phyloP scores from a whole-genome alignment of 1,284 basidiomycete genomes.

The Pulchroboletus neoregius region DNA sequence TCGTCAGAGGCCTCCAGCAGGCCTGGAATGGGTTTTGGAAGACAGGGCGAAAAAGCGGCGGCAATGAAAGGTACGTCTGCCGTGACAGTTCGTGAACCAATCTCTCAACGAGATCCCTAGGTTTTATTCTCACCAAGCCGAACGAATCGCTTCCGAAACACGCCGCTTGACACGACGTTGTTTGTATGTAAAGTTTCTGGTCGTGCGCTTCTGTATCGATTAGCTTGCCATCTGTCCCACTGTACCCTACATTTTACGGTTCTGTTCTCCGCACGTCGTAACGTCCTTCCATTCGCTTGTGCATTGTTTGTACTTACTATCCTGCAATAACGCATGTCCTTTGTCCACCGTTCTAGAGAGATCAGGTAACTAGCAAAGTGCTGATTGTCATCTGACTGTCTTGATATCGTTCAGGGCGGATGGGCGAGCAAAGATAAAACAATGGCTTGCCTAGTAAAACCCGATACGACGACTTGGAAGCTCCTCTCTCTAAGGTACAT shows the following conservation, averaged over 20 bases:
- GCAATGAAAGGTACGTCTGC: constrained; percentile 45
- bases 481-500: constrained; percentile 22
- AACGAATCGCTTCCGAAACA: constrained; percentile 50
- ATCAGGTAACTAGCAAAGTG: too few relatives aligned
- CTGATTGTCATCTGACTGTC: too few relatives aligned
- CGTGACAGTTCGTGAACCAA: not conserved
- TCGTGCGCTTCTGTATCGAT: constrained; percentile 5
- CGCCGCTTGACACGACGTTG: constrained; percentile 5
- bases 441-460: not conserved
- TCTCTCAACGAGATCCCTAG: constrained; percentile 21
- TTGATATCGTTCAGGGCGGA: too few relatives aligned
- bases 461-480: too few relatives aligned
- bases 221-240: not conserved
- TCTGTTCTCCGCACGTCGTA: constrained; percentile 8
- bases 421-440: too few relatives aligned
- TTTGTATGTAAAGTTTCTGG: not conserved
- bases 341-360: not conserved
- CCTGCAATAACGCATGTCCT: not conserved
- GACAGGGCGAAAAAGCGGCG: constrained; percentile 72
- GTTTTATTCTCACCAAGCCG: constrained; percentile 49
- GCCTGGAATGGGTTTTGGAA: constrained; percentile 70
- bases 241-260: constrained; percentile 4
- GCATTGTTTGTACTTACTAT: constrained; percentile 5
- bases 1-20: constrained; percentile 28
- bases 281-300: constrained; percentile 12